These are phyloP conservation scores for Ophiostoma ulmi DNA, from an alignment of 2,329 filamentous ascomycete species.

Conservation along the genomic window DNA sequence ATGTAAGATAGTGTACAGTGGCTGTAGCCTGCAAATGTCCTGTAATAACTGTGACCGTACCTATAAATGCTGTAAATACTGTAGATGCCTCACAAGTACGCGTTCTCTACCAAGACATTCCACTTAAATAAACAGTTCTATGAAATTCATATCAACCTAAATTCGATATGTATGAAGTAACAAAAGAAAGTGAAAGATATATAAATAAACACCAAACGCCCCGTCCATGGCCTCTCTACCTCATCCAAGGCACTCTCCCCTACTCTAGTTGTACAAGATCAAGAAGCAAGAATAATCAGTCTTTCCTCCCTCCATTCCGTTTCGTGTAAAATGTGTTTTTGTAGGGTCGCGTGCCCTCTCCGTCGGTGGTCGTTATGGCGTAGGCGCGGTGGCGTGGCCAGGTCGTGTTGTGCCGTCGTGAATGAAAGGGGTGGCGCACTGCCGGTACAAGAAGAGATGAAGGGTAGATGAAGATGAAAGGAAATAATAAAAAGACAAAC, in stretches of 20 bases:
- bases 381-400: neutral
- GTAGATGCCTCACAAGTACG: neutral
- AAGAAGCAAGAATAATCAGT: conserved; percentile 18
- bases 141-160: neutral
- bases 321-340: conserved; percentile 12
- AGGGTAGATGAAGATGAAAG: neutral
- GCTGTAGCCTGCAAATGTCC: neutral
- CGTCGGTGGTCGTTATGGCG: conserved; percentile 20
- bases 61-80: no score
- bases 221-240: conserved; percentile 27
- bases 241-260: conserved; percentile 21
- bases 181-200: neutral
- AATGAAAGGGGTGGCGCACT: conserved; percentile 17
- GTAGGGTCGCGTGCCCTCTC: conserved; percentile 11
- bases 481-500: neutral
- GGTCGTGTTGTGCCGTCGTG: conserved; percentile 15
- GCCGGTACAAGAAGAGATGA: conserved; percentile 6
- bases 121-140: neutral
- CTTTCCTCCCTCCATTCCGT: conserved; percentile 16
- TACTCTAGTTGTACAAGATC: conserved; percentile 26
- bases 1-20: neutral
- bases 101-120: no score
- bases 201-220: conserved; percentile 25
- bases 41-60: neutral
- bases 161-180: neutral